phyloP scores from a whole-genome alignment of 176 grass and related monocot species.

The Phragmites australis region DNA sequence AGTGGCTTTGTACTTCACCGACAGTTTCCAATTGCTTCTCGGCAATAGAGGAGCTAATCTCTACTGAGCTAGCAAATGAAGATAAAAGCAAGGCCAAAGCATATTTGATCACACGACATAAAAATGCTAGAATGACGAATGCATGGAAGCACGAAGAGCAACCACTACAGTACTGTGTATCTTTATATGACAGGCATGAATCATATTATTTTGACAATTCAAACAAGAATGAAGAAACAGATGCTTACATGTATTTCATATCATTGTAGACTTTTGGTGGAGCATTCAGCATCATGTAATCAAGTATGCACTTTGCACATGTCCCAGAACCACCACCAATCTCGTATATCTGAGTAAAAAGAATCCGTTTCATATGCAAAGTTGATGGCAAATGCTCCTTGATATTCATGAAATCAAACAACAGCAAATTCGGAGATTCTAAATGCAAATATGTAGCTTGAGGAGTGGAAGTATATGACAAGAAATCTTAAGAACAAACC shows the following conservation, averaged over 20 bases:
- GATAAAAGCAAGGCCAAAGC: slow-evolving; percentile 50
- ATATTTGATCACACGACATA: slow-evolving; percentile 11
- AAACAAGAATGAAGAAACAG: slow-evolving; percentile 18
- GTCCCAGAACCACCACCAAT: slow-evolving; percentile 96
- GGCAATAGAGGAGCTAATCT: slow-evolving; percentile 96
- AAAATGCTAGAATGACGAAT: slow-evolving; percentile 27
- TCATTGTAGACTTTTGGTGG: slow-evolving; percentile 88
- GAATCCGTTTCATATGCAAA: slow-evolving; percentile 7
- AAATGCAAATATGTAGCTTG: background rate
- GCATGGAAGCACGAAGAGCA: slow-evolving; percentile 14
- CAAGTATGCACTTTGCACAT: slow-evolving; percentile 90
- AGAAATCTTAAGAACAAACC: slow-evolving; percentile 43
- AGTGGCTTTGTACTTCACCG: slow-evolving; percentile 82
- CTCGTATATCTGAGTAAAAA: slow-evolving; percentile 82
- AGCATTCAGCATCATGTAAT: slow-evolving; percentile 98
- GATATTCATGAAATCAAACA: background rate
- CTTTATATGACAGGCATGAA: background rate
- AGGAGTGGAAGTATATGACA: background rate
- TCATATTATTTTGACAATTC: background rate
- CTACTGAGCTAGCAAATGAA: slow-evolving; percentile 79
- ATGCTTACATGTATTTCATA: slow-evolving; percentile 89
- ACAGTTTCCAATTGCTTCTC: slow-evolving; percentile 88
- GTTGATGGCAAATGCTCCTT: background rate
- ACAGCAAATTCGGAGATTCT: background rate
- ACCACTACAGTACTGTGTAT: background rate